A percentile compares a stretch with the other conserved stretches of the same genome.
Evolutionary conservation across 805 yeast species (phyloP).

Genomic region (Candida alai): DNA sequence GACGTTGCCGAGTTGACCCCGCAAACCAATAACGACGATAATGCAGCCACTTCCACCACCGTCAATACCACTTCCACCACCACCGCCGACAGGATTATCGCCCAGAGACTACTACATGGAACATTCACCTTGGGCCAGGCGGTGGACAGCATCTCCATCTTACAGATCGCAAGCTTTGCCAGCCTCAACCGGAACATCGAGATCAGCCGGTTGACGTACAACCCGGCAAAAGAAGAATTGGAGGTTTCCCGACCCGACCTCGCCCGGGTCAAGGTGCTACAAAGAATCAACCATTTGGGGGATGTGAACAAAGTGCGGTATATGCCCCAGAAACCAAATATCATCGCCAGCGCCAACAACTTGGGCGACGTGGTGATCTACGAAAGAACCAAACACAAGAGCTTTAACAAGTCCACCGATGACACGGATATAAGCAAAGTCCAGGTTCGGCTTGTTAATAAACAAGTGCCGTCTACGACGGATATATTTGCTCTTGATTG

Average conservation of each 20-base stretch:
- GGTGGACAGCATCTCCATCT: constrained; percentile 42
- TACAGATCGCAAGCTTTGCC: constrained; percentile 30
- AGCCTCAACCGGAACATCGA: constrained; percentile 33
- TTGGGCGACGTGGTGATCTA: constrained; percentile 63
- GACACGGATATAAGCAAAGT: constrained; percentile 37
- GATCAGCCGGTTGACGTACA: constrained; percentile 33
- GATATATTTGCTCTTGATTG: constrained; percentile 76
- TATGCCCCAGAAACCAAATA: constrained; percentile 84
- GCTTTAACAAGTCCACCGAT: constrained; percentile 25
- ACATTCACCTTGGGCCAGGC: constrained; percentile 60
- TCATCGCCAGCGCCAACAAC: constrained; percentile 68
- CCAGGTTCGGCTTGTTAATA: constrained; percentile 47
- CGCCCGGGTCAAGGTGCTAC: constrained; percentile 35
- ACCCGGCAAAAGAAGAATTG: constrained; percentile 38
- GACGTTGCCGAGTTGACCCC: constrained; percentile 21
- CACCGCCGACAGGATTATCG: too few species aligned
- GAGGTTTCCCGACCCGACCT: constrained; percentile 24
- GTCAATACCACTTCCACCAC: too few species aligned
- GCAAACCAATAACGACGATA: constrained; percentile 9
- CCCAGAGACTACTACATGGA: constrained; percentile 51
- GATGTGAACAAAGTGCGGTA: constrained; percentile 70
- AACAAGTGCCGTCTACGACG: constrained; percentile 17
- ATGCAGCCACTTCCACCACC: too few species aligned
- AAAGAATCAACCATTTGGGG: constrained; percentile 62
- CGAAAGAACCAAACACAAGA: constrained; percentile 77